A percentile compares a stretch with the other conserved stretches of the same genome.
phyloP scores from a whole-genome alignment of 2,329 filamentous ascomycete species.

The Metarhizium guizhouense region DNA sequence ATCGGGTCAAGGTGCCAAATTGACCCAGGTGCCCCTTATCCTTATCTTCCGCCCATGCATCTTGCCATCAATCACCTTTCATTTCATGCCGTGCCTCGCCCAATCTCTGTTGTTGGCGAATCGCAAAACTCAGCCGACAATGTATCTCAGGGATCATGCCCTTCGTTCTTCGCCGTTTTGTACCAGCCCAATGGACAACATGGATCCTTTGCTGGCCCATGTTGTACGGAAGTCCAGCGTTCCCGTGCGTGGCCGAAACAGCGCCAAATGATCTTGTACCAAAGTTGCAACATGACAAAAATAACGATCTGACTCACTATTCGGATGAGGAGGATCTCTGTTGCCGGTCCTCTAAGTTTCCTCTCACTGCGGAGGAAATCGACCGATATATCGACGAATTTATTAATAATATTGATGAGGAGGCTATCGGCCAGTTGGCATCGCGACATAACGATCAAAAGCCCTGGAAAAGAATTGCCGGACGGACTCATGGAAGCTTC shows the following conservation, averaged over 20 bases:
- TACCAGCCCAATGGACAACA: background rate
- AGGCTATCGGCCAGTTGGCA: slow-evolving; percentile 13
- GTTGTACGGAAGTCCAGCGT: background rate
- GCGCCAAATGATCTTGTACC: background rate
- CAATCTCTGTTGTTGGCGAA: no score
- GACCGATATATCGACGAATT: slow-evolving; percentile 5
- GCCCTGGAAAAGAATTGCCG: slow-evolving; percentile 8
- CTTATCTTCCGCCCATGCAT: no score
- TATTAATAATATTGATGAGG: slow-evolving; percentile 12
- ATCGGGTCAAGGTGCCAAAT: no score
- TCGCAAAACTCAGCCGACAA: no score
- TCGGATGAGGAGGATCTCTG: background rate
- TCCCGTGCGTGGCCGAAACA: background rate
- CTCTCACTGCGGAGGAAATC: background rate
- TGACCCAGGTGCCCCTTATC: no score
- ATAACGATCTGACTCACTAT: background rate
- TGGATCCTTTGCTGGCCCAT: background rate
- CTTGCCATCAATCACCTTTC: no score
- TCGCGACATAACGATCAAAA: slow-evolving; percentile 11
- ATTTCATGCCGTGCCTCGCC: no score
- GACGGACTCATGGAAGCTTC: slow-evolving; percentile 12
- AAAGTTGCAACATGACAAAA: background rate
- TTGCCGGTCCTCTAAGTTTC: background rate
- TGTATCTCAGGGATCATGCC: no score
- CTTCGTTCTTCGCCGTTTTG: no score